Percentiles rank a stretch among this genome's conserved stretches.
Conservation (phyloP, 208 protist genomes). For the Trypanosoma mega region DNA sequence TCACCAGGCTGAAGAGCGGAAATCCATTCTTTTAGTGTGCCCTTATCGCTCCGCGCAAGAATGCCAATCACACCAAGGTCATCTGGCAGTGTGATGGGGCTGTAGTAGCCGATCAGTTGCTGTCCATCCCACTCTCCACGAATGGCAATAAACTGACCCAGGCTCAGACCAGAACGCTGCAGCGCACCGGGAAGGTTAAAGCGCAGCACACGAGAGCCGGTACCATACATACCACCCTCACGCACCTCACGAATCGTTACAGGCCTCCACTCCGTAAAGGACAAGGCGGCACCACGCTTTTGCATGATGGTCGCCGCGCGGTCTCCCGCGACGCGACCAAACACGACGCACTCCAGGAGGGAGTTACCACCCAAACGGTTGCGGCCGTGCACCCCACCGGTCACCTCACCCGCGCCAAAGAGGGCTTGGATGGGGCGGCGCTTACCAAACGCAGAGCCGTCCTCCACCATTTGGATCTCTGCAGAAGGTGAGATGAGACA, state of each 20-base stretch:
- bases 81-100: conserved; percentile 64
- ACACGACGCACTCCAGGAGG: conserved; percentile 95
- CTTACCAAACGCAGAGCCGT: conserved; percentile 30
- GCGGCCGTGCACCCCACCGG: conserved; percentile 95
- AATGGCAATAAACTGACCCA: conserved; percentile 72
- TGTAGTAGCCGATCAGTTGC: conserved; percentile 59
- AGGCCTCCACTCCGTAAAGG: conserved; percentile 38
- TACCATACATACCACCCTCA: conserved; percentile 46
- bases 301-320: conserved; percentile 63
- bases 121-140: conserved; percentile 51
- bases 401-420: conserved; percentile 96
- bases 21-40: conserved; percentile 66
- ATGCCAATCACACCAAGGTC: conserved; percentile 53
- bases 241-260: conserved; percentile 56
- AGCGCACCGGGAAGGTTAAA: conserved; percentile 62
- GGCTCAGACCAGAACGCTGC: conserved; percentile 49
- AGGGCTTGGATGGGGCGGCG: conserved; percentile 82
- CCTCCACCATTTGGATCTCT: conserved; percentile 72
- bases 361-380: conserved; percentile 97
- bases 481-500: conserved; percentile 85
- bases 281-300: conserved; percentile 34
- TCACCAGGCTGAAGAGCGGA: conserved; percentile 60
- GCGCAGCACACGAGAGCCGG: conserved; percentile 53
- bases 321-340: conserved; percentile 85
- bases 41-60: conserved; percentile 57